These are phyloP conservation scores for Hypoxylon rubiginosum DNA, from an alignment of 2,329 filamentous ascomycete species.

Conservation along the genomic window DNA sequence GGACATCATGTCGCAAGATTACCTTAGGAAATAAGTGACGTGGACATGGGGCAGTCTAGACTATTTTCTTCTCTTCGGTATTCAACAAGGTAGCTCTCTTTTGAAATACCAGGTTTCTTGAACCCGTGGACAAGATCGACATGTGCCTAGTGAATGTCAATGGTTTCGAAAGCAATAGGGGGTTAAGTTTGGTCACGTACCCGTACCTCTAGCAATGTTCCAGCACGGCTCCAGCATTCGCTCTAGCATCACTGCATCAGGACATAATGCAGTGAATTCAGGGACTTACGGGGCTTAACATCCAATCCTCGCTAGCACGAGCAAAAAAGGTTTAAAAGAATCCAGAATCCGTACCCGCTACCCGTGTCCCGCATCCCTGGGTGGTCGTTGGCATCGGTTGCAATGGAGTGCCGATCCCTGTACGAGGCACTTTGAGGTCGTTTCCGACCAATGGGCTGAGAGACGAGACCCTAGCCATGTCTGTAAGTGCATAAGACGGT, in stretches of 20 bases:
- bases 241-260: neutral
- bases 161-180: conserved; percentile 11
- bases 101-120: conserved; percentile 18
- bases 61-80: conserved; percentile 30
- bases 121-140: conserved; percentile 31
- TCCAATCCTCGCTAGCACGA: conserved; percentile 24
- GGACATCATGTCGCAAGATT: conserved; percentile 23
- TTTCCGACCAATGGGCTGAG: conserved; percentile 39
- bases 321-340: conserved; percentile 19
- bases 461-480: conserved; percentile 21
- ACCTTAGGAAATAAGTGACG: conserved; percentile 7
- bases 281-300: neutral
- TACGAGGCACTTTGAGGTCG: conserved; percentile 43
- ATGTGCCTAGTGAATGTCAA: conserved; percentile 13
- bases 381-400: conserved; percentile 29
- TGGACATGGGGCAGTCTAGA: conserved; percentile 27
- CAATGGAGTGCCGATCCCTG: conserved; percentile 36
- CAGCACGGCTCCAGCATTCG: too few species aligned
- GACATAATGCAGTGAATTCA: too few species aligned
- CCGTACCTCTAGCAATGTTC: too few species aligned
- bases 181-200: too few species aligned
- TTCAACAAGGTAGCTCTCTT: conserved; percentile 11
- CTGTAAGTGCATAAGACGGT: conserved; percentile 30
- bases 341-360: conserved; percentile 6
- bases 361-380: conserved; percentile 27